phyloP scores from a whole-genome alignment of 1,284 basidiomycete genomes.

The Microbotryum lychnidis-dioicae region DNA sequence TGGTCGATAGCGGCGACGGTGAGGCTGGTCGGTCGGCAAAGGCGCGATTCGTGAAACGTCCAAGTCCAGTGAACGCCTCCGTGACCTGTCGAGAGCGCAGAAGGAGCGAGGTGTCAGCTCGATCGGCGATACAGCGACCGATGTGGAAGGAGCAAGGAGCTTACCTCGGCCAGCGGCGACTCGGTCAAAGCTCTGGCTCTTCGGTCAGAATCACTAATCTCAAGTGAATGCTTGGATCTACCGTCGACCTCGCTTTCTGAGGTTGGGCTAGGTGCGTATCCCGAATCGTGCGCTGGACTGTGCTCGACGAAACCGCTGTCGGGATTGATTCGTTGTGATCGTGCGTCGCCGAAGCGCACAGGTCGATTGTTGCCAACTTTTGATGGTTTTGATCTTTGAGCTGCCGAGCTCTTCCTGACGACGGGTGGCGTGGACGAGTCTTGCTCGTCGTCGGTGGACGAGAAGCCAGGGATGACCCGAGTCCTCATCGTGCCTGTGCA shows the following conservation, averaged over 20 bases:
- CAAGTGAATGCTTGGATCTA: not conserved
- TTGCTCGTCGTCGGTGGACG: not conserved
- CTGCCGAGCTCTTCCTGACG: not conserved
- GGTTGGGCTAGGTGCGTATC: not conserved
- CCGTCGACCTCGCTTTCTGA: not conserved
- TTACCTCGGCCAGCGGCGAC: constrained; percentile 1
- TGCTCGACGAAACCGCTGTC: not conserved
- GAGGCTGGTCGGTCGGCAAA: too few relatives aligned
- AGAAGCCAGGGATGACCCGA: not conserved
- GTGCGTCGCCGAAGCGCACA: not conserved
- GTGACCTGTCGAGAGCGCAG: not conserved
- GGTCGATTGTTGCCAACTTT: not conserved
- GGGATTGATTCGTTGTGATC: too few relatives aligned
- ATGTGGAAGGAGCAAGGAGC: too few relatives aligned
- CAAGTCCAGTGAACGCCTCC: not conserved
- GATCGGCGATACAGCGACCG: not conserved
- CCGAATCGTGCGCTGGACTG: not conserved
- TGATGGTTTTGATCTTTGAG: not conserved
- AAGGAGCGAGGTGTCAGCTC: not conserved
- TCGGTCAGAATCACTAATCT: not conserved
- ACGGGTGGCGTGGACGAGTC: not conserved
- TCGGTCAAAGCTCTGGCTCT: constrained; percentile 1
- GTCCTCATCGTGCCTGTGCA: constrained; percentile 1
- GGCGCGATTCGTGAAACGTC: not conserved
- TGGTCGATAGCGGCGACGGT: too few relatives aligned